phyloP scores from a whole-genome alignment of 2,329 filamentous ascomycete species.

The Exophiala alcalophila region DNA sequence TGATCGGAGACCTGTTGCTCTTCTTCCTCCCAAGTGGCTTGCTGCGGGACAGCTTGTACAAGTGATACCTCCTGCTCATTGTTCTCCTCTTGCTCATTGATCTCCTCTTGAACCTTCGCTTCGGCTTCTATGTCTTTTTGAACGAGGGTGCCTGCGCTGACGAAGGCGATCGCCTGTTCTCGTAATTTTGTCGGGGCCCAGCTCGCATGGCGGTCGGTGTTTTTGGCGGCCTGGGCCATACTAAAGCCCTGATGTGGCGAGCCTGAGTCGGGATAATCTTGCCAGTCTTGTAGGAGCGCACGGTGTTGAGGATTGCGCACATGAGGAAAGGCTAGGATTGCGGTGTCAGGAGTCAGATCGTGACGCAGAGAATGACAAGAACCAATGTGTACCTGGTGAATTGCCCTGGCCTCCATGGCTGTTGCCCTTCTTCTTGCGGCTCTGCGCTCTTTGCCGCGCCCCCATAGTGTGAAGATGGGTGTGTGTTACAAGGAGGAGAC shows the following conservation, averaged over 20 bases:
- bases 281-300: conserved; percentile 17
- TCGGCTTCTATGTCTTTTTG: conserved; percentile 32
- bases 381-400: no score
- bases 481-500: no score
- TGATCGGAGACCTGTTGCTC: not conserved
- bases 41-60: not conserved
- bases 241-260: conserved; percentile 37
- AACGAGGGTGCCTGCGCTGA: conserved; percentile 55
- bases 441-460: conserved; percentile 26
- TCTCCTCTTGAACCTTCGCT: conserved; percentile 2
- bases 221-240: conserved; percentile 58
- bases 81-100: not conserved
- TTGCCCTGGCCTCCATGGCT: conserved; percentile 18
- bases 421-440: conserved; percentile 26
- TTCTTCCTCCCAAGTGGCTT: not conserved
- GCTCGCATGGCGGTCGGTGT: conserved; percentile 52
- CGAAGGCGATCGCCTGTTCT: conserved; percentile 56
- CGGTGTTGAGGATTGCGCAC: conserved; percentile 15
- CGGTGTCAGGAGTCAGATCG: no score
- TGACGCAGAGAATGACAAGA: no score
- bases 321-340: no score
- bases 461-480: no score
- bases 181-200: conserved; percentile 54
- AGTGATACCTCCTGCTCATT: not conserved
- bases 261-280: conserved; percentile 26